phyloP scores from a whole-genome alignment of 2,329 filamentous ascomycete species.

The Triangularia setosa region DNA sequence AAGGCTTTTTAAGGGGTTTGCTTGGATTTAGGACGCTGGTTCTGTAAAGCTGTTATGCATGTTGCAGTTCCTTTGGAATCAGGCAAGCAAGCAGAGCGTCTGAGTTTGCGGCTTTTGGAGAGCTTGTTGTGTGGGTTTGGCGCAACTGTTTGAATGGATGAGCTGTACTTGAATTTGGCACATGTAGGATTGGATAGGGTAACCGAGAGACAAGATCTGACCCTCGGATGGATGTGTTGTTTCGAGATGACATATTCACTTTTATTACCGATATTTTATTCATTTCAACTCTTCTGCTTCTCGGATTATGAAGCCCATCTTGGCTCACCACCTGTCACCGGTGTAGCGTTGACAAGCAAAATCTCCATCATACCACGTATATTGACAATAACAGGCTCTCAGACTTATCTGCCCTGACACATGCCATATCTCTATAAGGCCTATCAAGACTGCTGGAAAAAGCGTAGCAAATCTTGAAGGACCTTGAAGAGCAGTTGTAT shows the following conservation, averaged over 20 bases:
- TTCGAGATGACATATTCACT: neutral
- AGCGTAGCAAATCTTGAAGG: too few species aligned
- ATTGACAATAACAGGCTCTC: too few species aligned
- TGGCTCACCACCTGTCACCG: neutral
- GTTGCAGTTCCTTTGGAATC: neutral
- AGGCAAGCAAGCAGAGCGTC: neutral
- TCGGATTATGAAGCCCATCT: neutral
- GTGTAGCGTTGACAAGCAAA: too few species aligned
- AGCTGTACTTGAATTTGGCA: neutral
- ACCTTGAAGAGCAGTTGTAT: too few species aligned
- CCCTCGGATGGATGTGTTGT: neutral
- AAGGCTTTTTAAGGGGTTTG: neutral
- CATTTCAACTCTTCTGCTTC: neutral
- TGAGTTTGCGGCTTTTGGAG: neutral
- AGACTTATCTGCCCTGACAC: too few species aligned
- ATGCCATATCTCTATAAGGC: too few species aligned
- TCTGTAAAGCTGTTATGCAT: neutral
- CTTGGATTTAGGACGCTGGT: neutral
- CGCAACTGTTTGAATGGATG: too few species aligned
- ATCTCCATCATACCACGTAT: too few species aligned
- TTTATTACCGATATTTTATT: neutral
- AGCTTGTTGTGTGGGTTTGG: neutral
- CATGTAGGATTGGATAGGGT: neutral
- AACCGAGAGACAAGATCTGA: neutral
- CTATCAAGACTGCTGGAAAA: too few species aligned